These are phyloP conservation scores for Hymenoscyphus fructigenus DNA, from an alignment of 2,329 filamentous ascomycete genomes.

Conservation along the genomic window DNA sequence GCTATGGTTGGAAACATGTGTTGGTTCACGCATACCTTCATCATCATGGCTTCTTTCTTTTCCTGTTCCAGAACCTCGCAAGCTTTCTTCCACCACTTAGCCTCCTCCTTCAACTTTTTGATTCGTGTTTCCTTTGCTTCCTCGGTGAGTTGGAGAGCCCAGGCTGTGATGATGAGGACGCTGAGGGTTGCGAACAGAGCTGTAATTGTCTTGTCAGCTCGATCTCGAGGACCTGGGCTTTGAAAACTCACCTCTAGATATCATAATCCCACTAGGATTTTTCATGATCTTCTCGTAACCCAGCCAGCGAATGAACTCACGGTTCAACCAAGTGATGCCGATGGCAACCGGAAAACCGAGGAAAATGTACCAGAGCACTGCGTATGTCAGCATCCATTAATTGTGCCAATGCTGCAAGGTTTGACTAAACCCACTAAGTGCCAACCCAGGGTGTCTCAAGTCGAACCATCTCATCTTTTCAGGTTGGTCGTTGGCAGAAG, in stretches of 20 bases:
- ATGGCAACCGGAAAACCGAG: constrained; percentile 18
- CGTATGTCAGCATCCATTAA: not conserved
- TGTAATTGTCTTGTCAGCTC: not conserved
- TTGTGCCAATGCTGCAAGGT: not conserved
- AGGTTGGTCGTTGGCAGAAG: not conserved
- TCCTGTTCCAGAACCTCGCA: constrained; percentile 16
- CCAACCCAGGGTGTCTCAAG: not conserved
- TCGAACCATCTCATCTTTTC: not conserved
- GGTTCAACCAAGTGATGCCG: constrained; percentile 10
- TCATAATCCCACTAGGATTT: constrained; percentile 9
- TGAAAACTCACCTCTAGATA: constrained; percentile 1
- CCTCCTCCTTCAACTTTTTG: constrained; percentile 11
- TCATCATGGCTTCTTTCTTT: not conserved
- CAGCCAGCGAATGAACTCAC: not conserved
- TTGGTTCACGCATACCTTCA: not conserved
- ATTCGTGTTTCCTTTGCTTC: constrained; percentile 9
- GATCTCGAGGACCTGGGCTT: not conserved
- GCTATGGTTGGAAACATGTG: not conserved
- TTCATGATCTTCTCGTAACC: constrained; percentile 21
- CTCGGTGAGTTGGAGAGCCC: constrained; percentile 6
- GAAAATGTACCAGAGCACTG: constrained; percentile 8
- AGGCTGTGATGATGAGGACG: not conserved
- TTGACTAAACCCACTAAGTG: not conserved
- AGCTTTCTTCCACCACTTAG: constrained; percentile 17
- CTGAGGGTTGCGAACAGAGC: not conserved